A percentile compares a stretch with the other conserved stretches of the same genome.
phyloP scores from a whole-genome alignment of 1,139 yeast genomes.

The Pichia sp. region DNA sequence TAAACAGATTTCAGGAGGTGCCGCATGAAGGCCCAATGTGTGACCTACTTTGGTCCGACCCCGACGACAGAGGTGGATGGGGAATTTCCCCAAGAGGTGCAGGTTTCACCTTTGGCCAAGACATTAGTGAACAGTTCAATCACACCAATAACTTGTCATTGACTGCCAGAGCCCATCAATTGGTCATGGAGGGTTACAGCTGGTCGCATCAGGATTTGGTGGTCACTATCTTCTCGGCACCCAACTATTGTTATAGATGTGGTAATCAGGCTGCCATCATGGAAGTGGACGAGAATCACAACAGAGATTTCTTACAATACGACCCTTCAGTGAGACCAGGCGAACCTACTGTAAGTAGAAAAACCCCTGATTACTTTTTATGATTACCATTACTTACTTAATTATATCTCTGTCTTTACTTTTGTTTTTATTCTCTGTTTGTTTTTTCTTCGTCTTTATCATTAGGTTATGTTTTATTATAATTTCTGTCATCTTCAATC shows the following conservation, averaged over 20 bases:
- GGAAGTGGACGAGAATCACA: slow-evolving; percentile 94
- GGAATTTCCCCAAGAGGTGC: slow-evolving; percentile 98
- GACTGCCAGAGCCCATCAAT: slow-evolving; percentile 95
- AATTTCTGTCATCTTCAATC: not conserved
- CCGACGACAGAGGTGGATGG: slow-evolving; percentile 96
- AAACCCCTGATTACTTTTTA: slow-evolving; percentile 92
- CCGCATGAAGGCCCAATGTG: slow-evolving; percentile 99
- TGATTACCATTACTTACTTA: slow-evolving; percentile 29
- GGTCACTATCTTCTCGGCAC: slow-evolving; percentile 97
- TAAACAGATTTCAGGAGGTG: slow-evolving; percentile 73
- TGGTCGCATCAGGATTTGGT: slow-evolving; percentile 70
- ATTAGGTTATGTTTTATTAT: not conserved
- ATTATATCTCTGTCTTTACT: not conserved
- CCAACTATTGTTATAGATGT: slow-evolving; percentile 93
- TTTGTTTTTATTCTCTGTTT: not conserved
- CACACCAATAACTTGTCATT: slow-evolving; percentile 76
- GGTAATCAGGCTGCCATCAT: slow-evolving; percentile 98
- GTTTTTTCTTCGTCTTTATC: not conserved
- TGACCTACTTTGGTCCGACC: slow-evolving; percentile 95
- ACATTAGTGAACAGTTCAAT: slow-evolving; percentile 79
- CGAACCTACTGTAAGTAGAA: slow-evolving; percentile 90
- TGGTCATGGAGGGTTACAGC: slow-evolving; percentile 92
- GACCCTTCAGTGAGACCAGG: slow-evolving; percentile 96
- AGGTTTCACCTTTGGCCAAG: slow-evolving; percentile 88
- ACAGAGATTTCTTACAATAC: slow-evolving; percentile 85